These are phyloP conservation scores for Hypoxylon sp. DNA, from an alignment of 2,329 filamentous ascomycete genomes.

Conservation along the genomic window DNA sequence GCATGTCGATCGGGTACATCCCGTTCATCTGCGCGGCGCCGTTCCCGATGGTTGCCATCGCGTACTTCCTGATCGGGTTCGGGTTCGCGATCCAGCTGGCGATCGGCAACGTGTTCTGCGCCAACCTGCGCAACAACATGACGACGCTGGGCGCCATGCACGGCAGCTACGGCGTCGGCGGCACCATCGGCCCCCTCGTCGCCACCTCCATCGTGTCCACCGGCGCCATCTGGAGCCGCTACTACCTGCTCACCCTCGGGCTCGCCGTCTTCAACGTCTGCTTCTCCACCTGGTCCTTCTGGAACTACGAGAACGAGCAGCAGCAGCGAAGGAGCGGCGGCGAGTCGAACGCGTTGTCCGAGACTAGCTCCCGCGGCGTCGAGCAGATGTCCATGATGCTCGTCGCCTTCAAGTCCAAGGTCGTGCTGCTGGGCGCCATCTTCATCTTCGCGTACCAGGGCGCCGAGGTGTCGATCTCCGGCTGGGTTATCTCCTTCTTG, in stretches of 20 bases:
- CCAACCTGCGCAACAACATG: slow-evolving; percentile 67
- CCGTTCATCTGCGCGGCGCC: slow-evolving; percentile 78
- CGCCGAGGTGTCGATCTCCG: slow-evolving; percentile 85
- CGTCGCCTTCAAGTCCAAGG: slow-evolving; percentile 65
- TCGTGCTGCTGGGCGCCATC: slow-evolving; percentile 80
- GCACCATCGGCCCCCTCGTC: slow-evolving; percentile 77
- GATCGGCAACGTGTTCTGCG: slow-evolving; percentile 72
- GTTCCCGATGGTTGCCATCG: slow-evolving; percentile 75
- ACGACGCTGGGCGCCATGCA: slow-evolving; percentile 74
- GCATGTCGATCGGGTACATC: slow-evolving; percentile 74
- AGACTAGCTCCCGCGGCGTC: slow-evolving; percentile 36
- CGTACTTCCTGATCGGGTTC: slow-evolving; percentile 78
- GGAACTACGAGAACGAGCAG: slow-evolving; percentile 76
- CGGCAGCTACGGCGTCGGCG: slow-evolving; percentile 77
- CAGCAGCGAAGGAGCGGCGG: slow-evolving; percentile 45
- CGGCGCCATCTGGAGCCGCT: slow-evolving; percentile 76
- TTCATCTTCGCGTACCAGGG: slow-evolving; percentile 93
- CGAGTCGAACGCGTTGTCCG: slow-evolving; percentile 40
- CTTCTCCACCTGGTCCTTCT: slow-evolving; percentile 77
- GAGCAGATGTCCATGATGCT: slow-evolving; percentile 61
- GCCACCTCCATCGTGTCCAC: slow-evolving; percentile 80
- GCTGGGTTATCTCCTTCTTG: slow-evolving; percentile 90
- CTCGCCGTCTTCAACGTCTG: slow-evolving; percentile 70
- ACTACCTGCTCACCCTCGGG: slow-evolving; percentile 77
- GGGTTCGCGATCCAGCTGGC: slow-evolving; percentile 70